Evolutionary conservation across 2,329 filamentous ascomycete species (phyloP).

Genomic region (Colletotrichum trifolii): DNA sequence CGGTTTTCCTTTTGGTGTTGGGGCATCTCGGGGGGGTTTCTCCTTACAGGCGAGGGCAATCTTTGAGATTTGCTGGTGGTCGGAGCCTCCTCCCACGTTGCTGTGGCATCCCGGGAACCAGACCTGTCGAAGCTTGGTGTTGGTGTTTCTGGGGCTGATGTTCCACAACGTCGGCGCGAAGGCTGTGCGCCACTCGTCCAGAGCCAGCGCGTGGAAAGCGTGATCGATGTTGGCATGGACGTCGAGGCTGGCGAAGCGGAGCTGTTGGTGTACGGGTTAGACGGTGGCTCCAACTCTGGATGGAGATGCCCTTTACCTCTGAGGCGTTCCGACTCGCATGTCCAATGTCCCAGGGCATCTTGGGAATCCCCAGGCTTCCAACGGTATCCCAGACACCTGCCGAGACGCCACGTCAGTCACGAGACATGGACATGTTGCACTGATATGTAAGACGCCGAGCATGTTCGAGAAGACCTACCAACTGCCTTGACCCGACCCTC

Average conservation of each 20-base stretch:
- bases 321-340: slow-evolving; percentile 20
- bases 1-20: neutral
- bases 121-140: slow-evolving; percentile 39
- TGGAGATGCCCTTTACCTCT: slow-evolving; percentile 2
- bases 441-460: too few relatives aligned
- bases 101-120: slow-evolving; percentile 72
- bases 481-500: slow-evolving; percentile 26
- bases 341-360: slow-evolving; percentile 24
- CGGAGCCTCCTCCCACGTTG: slow-evolving; percentile 70
- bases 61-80: slow-evolving; percentile 39
- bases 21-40: neutral
- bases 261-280: slow-evolving; percentile 7
- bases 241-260: slow-evolving; percentile 36
- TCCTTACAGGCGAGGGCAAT: slow-evolving; percentile 40
- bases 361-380: slow-evolving; percentile 53
- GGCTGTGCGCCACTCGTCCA: slow-evolving; percentile 59
- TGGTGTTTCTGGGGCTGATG: slow-evolving; percentile 27
- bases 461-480: neutral
- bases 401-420: fast-evolving
- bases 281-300: neutral
- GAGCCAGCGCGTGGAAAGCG: slow-evolving; percentile 65
- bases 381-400: slow-evolving; percentile 63
- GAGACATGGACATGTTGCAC: too few relatives aligned
- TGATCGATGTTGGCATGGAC: slow-evolving; percentile 53
- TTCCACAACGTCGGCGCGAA: slow-evolving; percentile 47